These are phyloP conservation scores for Leccinum subspadiceum DNA, from an alignment of 1,284 basidiomycete genomes.

Conservation along the genomic window DNA sequence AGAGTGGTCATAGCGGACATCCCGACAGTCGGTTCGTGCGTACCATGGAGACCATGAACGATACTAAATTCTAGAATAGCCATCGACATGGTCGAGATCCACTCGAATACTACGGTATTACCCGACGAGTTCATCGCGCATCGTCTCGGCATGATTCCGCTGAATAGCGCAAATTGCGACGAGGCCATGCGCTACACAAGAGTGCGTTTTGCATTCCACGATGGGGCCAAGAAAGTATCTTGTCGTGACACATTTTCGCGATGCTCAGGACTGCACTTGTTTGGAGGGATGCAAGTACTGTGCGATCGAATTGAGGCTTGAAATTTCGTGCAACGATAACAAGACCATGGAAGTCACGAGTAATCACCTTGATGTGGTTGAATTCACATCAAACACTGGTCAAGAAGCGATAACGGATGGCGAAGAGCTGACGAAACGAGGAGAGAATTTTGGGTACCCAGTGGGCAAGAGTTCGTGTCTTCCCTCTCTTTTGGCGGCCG, in stretches of 20 bases:
- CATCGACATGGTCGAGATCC: constrained; percentile 95
- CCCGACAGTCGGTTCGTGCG: constrained; percentile 80
- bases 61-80: constrained; percentile 47
- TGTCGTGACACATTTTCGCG: constrained; percentile 8
- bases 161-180: constrained; percentile 82
- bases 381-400: constrained; percentile 39
- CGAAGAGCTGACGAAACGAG: constrained; percentile 72
- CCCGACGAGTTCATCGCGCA: constrained; percentile 99
- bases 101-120: constrained; percentile 89
- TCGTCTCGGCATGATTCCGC: constrained; percentile 91
- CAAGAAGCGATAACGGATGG: constrained; percentile 44
- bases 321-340: constrained; percentile 68
- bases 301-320: constrained; percentile 73
- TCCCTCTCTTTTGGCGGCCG: background rate
- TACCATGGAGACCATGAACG: background rate
- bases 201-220: constrained; percentile 42
- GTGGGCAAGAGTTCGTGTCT: constrained; percentile 73
- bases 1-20: constrained; percentile 95
- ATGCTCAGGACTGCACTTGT: constrained; percentile 79
- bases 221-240: background rate
- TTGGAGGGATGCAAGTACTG: constrained; percentile 77
- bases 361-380: constrained; percentile 66
- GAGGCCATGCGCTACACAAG: constrained; percentile 82
- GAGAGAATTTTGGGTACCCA: constrained; percentile 79
- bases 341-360: constrained; percentile 82